Base-by-base conservation (phyloP, 2,329 filamentous ascomycete species). In the Venturia aucupariae region DNA sequence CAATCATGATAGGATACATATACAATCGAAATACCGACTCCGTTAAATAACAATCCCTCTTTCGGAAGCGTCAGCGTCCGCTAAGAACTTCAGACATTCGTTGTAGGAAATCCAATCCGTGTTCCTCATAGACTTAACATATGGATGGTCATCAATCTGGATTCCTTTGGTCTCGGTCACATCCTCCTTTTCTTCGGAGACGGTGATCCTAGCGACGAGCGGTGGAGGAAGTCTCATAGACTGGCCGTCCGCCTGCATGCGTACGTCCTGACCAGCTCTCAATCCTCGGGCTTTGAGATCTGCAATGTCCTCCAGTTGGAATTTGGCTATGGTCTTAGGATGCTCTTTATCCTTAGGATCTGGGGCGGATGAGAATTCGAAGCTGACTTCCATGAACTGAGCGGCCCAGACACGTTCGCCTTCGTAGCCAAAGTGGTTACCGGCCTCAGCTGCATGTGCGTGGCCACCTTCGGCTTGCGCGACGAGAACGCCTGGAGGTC, bases 351-450 rank as follows among this genome's bases (percentile, higher is more conserved):
- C 39, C 39, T 64, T 46, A 1, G 35, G 17, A 27, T 67, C 66
- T 30, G 24, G 54, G 2, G 46, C 35, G 2, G 41, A 7, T 3
- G 61, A 64, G 27, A 61, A 67, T 17, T 66, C 61, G 32, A 67
- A 64, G 30, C 24, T 61, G 4, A 67, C 62, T 57, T 65, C 64
- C 66, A 67, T 67, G 42, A 67, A 67, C 27, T 67, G 66, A 7
- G 66, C 66, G 13, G 66, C 66, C 66, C 66, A 67, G 3, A 67
- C 64, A 27, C 66, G 64, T 35, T 67, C 66, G 27, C 65, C 66
- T 35, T 66, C 62, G 35, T 67, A 65, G 11, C 55, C 64, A n/a
- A 61, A 66, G 30, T 61, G 64, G 41, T 61, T 67, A 11, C 63
- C 60, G 15, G 64, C 59, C 15, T 59, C 57, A n/a, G 65, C 63